Evolutionary conservation across 805 yeast species (phyloP).

Genomic region (Ogataea nonfermentans): DNA sequence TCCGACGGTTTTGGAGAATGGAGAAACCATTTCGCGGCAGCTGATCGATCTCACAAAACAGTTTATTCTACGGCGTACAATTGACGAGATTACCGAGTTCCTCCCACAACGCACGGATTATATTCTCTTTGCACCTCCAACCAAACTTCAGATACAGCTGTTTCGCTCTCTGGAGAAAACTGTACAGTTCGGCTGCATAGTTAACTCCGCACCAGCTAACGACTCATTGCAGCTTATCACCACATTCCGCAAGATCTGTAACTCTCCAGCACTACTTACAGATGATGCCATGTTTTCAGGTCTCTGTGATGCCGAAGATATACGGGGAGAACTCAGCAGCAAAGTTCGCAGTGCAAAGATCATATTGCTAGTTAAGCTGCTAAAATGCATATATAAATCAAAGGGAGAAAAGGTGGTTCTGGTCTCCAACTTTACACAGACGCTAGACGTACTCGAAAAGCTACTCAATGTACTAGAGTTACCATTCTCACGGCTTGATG

Average conservation of each 20-base stretch:
- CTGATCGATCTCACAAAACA: conserved; percentile 60
- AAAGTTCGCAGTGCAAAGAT: conserved; percentile 61
- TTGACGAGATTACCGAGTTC: conserved; percentile 50
- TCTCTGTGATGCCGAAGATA: conserved; percentile 22
- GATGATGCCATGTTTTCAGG: conserved; percentile 48
- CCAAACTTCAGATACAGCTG: conserved; percentile 53
- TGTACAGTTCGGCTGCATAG: conserved; percentile 32
- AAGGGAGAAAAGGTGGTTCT: conserved; percentile 74
- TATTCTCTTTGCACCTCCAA: conserved; percentile 76
- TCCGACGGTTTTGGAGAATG: conserved; percentile 47
- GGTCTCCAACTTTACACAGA: conserved; percentile 85
- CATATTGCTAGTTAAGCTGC: conserved; percentile 51
- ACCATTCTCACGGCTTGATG: conserved; percentile 70
- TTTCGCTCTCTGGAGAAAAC: conserved; percentile 50
- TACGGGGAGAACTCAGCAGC: conserved; percentile 31
- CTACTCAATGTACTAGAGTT: conserved; percentile 49
- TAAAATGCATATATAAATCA: conserved; percentile 44
- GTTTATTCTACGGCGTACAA: conserved; percentile 74
- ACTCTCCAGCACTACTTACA: conserved; percentile 65
- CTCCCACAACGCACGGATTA: conserved; percentile 75
- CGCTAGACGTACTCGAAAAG: conserved; percentile 71
- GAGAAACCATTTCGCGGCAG: conserved; percentile 61
- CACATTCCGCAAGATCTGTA: conserved; percentile 75
- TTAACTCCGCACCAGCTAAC: conserved; percentile 31
- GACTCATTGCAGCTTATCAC: conserved; percentile 69